A percentile compares a stretch with the other conserved stretches of the same genome.
Evolutionary conservation across 2,329 filamentous ascomycete species (phyloP).

Genomic region (Ophiostoma sp.): DNA sequence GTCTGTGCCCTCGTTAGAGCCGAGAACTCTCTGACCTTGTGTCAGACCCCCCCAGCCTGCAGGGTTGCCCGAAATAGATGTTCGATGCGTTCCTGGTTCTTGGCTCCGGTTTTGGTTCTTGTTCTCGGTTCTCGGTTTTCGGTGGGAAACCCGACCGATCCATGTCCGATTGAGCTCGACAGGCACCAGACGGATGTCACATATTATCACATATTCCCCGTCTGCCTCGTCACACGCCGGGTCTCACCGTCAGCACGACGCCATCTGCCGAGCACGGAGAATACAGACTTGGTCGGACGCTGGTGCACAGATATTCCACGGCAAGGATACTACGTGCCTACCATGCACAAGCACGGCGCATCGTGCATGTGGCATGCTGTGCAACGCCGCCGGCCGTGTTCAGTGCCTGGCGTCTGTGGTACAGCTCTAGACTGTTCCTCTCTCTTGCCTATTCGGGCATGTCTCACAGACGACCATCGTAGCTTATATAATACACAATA

Average conservation of each 20-base stretch:
- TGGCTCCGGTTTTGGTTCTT: too few species aligned
- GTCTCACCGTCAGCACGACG: neutral
- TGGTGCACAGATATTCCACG: neutral
- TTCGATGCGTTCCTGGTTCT: too few species aligned
- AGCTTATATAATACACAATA: neutral
- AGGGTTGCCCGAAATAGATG: too few species aligned
- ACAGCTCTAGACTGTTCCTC: neutral
- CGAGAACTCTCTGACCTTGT: neutral
- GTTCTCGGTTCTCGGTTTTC: neutral
- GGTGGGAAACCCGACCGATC: neutral
- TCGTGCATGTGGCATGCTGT: neutral
- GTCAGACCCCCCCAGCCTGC: neutral
- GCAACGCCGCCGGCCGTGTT: neutral
- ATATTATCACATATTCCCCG: neutral
- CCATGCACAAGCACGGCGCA: neutral
- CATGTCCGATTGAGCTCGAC: neutral
- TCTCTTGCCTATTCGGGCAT: slow-evolving; percentile 12
- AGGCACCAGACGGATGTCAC: neutral
- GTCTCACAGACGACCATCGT: neutral
- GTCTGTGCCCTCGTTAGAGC: neutral
- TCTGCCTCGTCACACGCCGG: neutral
- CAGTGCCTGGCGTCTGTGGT: neutral
- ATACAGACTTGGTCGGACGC: neutral
- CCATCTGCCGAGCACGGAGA: slow-evolving; percentile 2
- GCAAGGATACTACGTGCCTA: neutral